phyloP scores from a whole-genome alignment of 2,329 filamentous ascomycete species.

The Bipolaris zeicola region DNA sequence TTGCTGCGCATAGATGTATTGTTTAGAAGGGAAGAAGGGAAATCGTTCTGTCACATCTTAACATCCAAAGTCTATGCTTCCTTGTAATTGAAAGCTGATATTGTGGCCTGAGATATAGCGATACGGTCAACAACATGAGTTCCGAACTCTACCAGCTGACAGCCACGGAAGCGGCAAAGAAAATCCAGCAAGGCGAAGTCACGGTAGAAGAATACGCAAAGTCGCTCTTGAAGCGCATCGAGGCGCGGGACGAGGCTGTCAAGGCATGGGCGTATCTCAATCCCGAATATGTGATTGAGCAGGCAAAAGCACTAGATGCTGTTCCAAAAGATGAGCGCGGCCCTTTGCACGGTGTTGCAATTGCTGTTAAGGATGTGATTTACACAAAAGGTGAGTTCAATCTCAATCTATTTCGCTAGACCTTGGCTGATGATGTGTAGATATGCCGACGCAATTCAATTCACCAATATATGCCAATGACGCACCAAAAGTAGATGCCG shows the following conservation, averaged over 20 bases:
- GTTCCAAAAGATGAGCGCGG: constrained; percentile 57
- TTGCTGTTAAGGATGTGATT: constrained; percentile 67
- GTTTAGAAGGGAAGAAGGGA: background rate
- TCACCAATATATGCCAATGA: constrained; percentile 60
- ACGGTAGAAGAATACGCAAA: constrained; percentile 39
- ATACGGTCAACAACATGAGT: background rate
- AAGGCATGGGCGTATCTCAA: constrained; percentile 43
- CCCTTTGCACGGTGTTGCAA: constrained; percentile 61
- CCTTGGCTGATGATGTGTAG: constrained; percentile 18
- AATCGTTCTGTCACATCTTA: background rate
- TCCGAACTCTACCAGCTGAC: constrained; percentile 28
- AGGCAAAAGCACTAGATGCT: constrained; percentile 58
- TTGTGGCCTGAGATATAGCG: no score
- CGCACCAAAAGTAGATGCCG: constrained; percentile 58
- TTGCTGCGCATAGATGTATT: background rate
- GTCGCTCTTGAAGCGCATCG: constrained; percentile 36
- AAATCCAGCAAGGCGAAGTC: constrained; percentile 29
- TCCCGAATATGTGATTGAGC: constrained; percentile 52
- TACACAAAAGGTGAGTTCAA: constrained; percentile 47
- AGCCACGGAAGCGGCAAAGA: constrained; percentile 29
- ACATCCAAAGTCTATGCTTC: background rate
- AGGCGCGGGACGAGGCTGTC: constrained; percentile 29
- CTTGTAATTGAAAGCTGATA: no score
- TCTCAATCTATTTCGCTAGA: no score
- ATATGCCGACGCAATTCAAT: constrained; percentile 64